Evolutionary conservation across 805 yeast species (phyloP).

Genomic region (Kodamaea hsintzibuensis): DNA sequence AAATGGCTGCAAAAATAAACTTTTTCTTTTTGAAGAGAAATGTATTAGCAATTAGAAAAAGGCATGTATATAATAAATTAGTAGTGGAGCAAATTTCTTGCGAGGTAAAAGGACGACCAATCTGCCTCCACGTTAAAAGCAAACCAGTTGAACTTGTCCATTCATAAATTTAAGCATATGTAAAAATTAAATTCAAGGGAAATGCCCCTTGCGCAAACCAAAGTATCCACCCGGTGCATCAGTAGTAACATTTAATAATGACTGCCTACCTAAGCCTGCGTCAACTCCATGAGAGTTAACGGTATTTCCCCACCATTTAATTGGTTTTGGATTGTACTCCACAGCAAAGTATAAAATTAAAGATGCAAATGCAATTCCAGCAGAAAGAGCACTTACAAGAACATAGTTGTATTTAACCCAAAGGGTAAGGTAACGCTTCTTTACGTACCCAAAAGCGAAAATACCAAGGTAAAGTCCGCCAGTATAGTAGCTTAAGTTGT

Average conservation of each 20-base stretch:
- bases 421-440: conserved; percentile 28
- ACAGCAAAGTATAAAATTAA: conserved; percentile 40
- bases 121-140: too few species aligned
- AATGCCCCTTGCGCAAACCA: conserved; percentile 33
- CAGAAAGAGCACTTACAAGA: conserved; percentile 29
- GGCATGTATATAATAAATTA: too few species aligned
- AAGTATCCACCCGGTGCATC: conserved; percentile 37
- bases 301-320: conserved; percentile 34
- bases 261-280: conserved; percentile 16
- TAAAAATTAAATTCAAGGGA: conserved; percentile 16
- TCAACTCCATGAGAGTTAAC: conserved; percentile 38
- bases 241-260: conserved; percentile 17
- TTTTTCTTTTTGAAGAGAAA: too few species aligned
- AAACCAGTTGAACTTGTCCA: too few species aligned
- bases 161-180: too few species aligned
- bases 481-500: conserved; percentile 32
- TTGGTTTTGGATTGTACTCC: conserved; percentile 29
- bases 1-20: too few species aligned
- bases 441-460: conserved; percentile 31
- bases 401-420: conserved; percentile 39
- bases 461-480: conserved; percentile 28
- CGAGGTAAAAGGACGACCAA: too few species aligned
- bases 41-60: too few species aligned
- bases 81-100: too few species aligned
- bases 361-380: conserved; percentile 38